Percentiles rank a stretch among this genome's conserved stretches.
phyloP scores from a whole-genome alignment of 768 basidiomycete species.

The Xanthoconium purpureum region DNA sequence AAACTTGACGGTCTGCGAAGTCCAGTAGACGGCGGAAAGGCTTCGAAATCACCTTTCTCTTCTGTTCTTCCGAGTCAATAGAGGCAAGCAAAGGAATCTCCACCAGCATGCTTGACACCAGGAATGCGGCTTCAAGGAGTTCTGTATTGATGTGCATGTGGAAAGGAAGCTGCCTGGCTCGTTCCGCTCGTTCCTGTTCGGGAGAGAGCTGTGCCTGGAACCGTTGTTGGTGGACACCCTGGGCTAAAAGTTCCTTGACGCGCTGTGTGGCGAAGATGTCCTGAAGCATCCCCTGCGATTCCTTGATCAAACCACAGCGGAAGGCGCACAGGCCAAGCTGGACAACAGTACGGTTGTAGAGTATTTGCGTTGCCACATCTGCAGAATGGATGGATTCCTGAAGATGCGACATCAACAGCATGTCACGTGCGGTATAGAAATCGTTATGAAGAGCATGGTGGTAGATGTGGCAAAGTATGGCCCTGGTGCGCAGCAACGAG shows the following conservation, averaged over 20 bases:
- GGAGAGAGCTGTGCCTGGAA: conserved; percentile 77
- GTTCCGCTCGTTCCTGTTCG: conserved; percentile 97
- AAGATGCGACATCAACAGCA: conserved; percentile 98
- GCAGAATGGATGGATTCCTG: conserved; percentile 96
- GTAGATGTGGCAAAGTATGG: conserved; percentile 97
- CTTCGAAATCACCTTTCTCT: conserved; percentile 92
- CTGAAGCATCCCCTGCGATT: conserved; percentile 87
- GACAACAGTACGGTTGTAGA: conserved; percentile 96
- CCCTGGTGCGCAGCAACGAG: conserved; percentile 89
- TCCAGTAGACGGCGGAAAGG: conserved; percentile 94
- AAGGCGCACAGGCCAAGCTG: conserved; percentile 97
- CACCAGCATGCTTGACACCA: conserved; percentile 97
- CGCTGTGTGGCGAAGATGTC: conserved; percentile 97
- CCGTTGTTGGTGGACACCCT: conserved; percentile 91
- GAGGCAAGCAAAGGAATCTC: conserved; percentile 95
- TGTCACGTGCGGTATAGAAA: conserved; percentile 95
- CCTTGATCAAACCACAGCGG: conserved; percentile 90
- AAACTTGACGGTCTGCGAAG: conserved; percentile 95
- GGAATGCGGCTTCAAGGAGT: conserved; percentile 93
- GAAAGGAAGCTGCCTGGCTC: conserved; percentile 94
- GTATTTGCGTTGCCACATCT: conserved; percentile 94
- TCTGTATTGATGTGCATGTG: conserved; percentile 99
- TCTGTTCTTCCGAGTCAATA: conserved; percentile 91
- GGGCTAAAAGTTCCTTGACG: conserved; percentile 95
- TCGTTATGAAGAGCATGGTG: conserved; percentile 96